phyloP scores from a whole-genome alignment of 176 grass and related monocot species.

The Lolium multiflorum region DNA sequence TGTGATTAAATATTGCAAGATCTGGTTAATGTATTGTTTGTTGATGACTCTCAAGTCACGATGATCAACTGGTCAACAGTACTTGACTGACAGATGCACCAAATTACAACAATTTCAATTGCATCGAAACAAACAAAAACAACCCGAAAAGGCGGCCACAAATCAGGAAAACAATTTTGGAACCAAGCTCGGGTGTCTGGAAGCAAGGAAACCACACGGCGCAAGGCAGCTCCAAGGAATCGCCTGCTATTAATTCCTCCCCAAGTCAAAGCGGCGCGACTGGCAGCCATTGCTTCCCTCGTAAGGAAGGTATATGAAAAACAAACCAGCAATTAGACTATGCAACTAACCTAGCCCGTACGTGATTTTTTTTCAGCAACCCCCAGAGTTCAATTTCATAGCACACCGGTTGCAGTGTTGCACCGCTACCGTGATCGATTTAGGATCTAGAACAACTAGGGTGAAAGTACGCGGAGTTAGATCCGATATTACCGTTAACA shows the following conservation, averaged over 20 bases:
- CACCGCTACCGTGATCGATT: not conserved
- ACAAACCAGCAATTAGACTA: not conserved
- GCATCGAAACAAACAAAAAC: not conserved
- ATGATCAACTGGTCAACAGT: not conserved
- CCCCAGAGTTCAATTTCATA: not conserved
- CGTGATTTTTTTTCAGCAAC: not conserved
- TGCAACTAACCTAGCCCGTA: not conserved
- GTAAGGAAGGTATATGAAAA: constrained; percentile 48
- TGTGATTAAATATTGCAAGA: not conserved
- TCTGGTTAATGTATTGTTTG: not conserved
- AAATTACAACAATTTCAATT: not conserved
- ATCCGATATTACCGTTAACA: constrained; percentile 4
- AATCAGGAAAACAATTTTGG: not conserved
- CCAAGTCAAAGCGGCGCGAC: not conserved
- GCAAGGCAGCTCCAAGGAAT: not conserved
- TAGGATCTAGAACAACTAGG: not conserved
- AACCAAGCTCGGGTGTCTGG: not conserved
- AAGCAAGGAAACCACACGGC: constrained; percentile 36
- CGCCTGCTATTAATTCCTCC: not conserved
- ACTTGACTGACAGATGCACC: constrained; percentile 4
- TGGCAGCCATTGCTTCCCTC: constrained; percentile 46
- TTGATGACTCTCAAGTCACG: too few species aligned
- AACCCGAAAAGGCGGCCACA: not conserved
- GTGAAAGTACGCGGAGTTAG: not conserved
- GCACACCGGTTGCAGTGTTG: not conserved